phyloP scores from a whole-genome alignment of 2,329 filamentous ascomycete species.

The Macrophomina pseudophaseolina region DNA sequence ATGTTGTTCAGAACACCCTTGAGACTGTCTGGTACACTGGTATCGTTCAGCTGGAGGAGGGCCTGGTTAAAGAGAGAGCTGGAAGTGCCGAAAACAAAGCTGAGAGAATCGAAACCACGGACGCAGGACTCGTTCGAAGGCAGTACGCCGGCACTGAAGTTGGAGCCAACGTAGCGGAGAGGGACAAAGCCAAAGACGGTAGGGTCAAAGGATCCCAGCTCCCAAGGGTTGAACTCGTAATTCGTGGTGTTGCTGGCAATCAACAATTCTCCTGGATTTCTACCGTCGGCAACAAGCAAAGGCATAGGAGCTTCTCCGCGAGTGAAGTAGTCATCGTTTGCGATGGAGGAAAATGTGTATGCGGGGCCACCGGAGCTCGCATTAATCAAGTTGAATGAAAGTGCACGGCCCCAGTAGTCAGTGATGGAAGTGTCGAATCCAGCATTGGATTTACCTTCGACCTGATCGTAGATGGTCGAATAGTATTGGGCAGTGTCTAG shows the following conservation, averaged over 20 bases:
- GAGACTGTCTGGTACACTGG: conserved; percentile 56
- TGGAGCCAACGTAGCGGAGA: conserved; percentile 72
- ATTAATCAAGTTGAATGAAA: conserved; percentile 86
- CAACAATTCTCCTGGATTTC: conserved; percentile 64
- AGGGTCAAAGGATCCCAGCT: conserved; percentile 78
- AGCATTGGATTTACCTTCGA: conserved; percentile 66
- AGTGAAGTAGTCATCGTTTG: conserved; percentile 65
- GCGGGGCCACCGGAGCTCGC: conserved; percentile 72
- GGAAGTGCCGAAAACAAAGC: conserved; percentile 85
- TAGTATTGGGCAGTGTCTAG: conserved; percentile 68
- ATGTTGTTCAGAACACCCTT: conserved; percentile 58
- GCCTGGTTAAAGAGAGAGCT: conserved; percentile 84
- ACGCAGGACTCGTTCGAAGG: conserved; percentile 66
- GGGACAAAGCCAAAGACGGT: conserved; percentile 74
- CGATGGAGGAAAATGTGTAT: conserved; percentile 84
- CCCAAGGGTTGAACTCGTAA: conserved; percentile 79
- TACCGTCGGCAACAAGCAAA: conserved; percentile 72
- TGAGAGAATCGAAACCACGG: conserved; percentile 79
- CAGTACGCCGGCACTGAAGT: conserved; percentile 68
- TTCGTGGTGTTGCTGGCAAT: conserved; percentile 75
- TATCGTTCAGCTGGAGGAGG: conserved; percentile 66
- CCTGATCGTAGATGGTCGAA: conserved; percentile 61
- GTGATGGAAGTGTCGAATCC: conserved; percentile 74
- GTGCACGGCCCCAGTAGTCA: conserved; percentile 84
- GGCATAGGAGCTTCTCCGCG: conserved; percentile 72